Conservation (phyloP, 306 rosid genomes). For the Sindora glabra region DNA sequence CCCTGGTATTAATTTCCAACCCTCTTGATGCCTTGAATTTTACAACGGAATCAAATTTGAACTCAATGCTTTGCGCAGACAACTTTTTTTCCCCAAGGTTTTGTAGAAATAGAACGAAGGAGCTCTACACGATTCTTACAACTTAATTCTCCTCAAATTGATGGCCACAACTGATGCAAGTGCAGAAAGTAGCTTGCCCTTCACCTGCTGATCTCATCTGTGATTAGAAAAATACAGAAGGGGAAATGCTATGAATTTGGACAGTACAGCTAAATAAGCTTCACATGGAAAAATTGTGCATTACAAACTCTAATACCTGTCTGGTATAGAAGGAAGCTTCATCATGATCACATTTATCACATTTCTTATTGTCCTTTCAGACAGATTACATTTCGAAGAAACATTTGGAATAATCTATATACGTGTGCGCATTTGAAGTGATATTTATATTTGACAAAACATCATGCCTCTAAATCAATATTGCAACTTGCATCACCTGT, state of each 20-base stretch:
- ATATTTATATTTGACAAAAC: background rate
- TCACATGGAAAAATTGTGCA: background rate
- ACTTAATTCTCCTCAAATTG: conserved; percentile 34
- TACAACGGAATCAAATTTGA: background rate
- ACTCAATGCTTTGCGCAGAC: background rate
- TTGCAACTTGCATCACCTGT: conserved; percentile 25
- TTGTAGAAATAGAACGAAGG: too few relatives aligned
- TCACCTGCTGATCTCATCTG: conserved; percentile 45
- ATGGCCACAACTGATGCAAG: conserved; percentile 23
- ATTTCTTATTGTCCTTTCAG: conserved; percentile 51
- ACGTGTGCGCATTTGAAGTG: too few relatives aligned
- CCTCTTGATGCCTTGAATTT: too few relatives aligned
- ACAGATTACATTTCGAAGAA: background rate
- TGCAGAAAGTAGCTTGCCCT: conserved; percentile 43
- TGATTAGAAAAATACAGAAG: background rate
- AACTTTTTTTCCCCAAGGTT: background rate
- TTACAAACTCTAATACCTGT: conserved; percentile 24
- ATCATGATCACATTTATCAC: conserved; percentile 76
- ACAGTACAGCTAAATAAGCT: background rate
- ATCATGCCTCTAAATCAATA: background rate
- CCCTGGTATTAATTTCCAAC: too few relatives aligned
- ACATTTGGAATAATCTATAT: too few relatives aligned
- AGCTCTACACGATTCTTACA: background rate
- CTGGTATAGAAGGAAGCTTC: conserved; percentile 46
- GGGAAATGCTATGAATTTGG: background rate